These are phyloP conservation scores for Neostapfia colusana DNA, from an alignment of 176 grass and related monocot genomes.

Conservation along the genomic window DNA sequence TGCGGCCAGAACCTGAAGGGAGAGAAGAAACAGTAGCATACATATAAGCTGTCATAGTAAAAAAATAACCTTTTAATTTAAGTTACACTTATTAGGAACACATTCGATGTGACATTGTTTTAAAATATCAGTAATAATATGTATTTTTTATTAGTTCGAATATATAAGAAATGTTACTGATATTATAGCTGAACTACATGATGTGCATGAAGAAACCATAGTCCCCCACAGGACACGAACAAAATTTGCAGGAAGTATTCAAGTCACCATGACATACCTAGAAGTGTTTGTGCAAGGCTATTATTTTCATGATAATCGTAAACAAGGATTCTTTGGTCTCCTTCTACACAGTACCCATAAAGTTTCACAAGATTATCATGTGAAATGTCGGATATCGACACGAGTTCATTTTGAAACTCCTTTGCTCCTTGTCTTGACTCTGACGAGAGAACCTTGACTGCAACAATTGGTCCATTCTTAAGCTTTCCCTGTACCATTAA, in stretches of 20 bases:
- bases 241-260: conserved; percentile 7
- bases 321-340: conserved; percentile 68
- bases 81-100: background rate
- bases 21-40: background rate
- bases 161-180: background rate
- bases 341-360: conserved; percentile 65
- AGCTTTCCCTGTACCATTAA: conserved; percentile 55
- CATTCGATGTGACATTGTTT: background rate
- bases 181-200: background rate
- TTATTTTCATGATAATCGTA: conserved; percentile 85
- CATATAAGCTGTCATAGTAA: background rate
- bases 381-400: conserved; percentile 53
- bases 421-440: conserved; percentile 67
- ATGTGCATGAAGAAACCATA: background rate
- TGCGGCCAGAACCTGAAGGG: conserved; percentile 51
- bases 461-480: conserved; percentile 58
- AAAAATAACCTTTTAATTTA: too few species aligned
- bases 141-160: background rate
- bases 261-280: conserved; percentile 48
- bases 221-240: background rate
- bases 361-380: conserved; percentile 75
- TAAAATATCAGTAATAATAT: background rate
- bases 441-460: conserved; percentile 62
- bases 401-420: conserved; percentile 64
- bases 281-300: conserved; percentile 73